phyloP scores from a whole-genome alignment of 768 basidiomycete genomes.

The Gloeophyllum trabeum region DNA sequence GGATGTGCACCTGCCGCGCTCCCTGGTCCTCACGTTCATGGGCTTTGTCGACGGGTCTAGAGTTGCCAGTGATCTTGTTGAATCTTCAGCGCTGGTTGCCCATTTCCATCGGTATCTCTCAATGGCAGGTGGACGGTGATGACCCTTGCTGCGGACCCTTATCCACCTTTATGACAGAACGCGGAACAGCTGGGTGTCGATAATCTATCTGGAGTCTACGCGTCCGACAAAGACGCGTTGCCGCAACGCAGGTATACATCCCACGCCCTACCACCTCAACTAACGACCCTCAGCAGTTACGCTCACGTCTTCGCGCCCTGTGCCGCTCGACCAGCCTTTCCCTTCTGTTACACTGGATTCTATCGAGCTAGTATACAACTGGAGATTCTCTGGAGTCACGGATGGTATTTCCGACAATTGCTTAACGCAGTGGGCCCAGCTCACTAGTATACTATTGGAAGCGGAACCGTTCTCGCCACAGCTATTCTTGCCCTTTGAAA shows the following conservation, averaged over 20 bases:
- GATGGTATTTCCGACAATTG: no score
- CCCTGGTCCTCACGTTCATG: conserved; percentile 39
- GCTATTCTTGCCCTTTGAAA: conserved; percentile 42
- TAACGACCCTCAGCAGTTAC: not conserved
- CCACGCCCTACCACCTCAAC: not conserved
- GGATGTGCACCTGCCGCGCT: conserved; percentile 38
- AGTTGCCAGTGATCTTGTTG: conserved; percentile 28
- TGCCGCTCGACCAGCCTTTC: not conserved
- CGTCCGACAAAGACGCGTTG: conserved; percentile 30
- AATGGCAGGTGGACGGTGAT: conserved; percentile 24
- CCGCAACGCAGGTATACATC: conserved; percentile 24
- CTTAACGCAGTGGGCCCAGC: no score
- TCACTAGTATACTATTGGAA: no score
- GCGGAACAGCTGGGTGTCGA: conserved; percentile 43
- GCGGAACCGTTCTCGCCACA: conserved; percentile 39
- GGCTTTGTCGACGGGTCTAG: conserved; percentile 36
- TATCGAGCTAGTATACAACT: not conserved
- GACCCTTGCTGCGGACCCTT: no score
- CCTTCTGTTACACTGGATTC: not conserved
- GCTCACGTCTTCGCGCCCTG: not conserved
- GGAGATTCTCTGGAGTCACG: no score
- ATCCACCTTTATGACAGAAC: conserved; percentile 32
- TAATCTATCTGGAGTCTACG: conserved; percentile 39
- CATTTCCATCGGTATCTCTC: conserved; percentile 41
- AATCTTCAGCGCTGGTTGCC: conserved; percentile 34